These are phyloP conservation scores for Kwoniella mangroviensis DNA, from an alignment of 768 basidiomycete genomes.

Conservation along the genomic window DNA sequence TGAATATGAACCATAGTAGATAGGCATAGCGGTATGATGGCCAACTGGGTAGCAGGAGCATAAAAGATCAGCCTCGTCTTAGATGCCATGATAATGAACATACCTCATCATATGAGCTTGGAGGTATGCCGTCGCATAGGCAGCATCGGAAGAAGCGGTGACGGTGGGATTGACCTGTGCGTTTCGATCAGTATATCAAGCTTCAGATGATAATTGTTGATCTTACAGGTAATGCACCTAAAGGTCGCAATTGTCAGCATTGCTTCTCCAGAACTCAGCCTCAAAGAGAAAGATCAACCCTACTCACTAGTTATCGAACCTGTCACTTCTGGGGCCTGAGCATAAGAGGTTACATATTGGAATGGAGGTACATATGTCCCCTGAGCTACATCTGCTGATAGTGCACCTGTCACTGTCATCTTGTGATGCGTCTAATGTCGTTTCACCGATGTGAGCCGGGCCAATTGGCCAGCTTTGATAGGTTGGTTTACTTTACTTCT, in stretches of 20 bases:
- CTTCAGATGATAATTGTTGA: neutral
- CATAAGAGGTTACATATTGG: constrained; percentile 46
- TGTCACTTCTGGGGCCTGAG: constrained; percentile 35
- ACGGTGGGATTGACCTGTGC: constrained; percentile 50
- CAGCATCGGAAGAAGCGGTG: constrained; percentile 47
- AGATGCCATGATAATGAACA: neutral
- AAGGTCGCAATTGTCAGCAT: too few relatives aligned
- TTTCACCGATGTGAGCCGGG: neutral
- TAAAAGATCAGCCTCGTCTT: neutral
- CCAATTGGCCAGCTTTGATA: neutral
- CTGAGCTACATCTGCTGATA: constrained; percentile 42
- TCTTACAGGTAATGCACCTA: constrained; percentile 33
- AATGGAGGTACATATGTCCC: constrained; percentile 49
- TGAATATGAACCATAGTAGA: constrained; percentile 55
- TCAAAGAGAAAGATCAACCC: neutral
- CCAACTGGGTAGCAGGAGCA: constrained; percentile 25
- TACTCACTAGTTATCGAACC: constrained; percentile 46
- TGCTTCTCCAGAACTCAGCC: too few relatives aligned
- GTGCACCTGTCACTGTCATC: constrained; percentile 50
- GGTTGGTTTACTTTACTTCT: neutral
- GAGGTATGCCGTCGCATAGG: constrained; percentile 54
- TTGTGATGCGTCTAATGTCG: neutral
- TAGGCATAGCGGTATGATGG: constrained; percentile 57
- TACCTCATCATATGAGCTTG: constrained; percentile 56
- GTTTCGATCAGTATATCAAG: constrained; percentile 2